Conservation (phyloP, 768 basidiomycete genomes). For the Mycena alexandri region DNA sequence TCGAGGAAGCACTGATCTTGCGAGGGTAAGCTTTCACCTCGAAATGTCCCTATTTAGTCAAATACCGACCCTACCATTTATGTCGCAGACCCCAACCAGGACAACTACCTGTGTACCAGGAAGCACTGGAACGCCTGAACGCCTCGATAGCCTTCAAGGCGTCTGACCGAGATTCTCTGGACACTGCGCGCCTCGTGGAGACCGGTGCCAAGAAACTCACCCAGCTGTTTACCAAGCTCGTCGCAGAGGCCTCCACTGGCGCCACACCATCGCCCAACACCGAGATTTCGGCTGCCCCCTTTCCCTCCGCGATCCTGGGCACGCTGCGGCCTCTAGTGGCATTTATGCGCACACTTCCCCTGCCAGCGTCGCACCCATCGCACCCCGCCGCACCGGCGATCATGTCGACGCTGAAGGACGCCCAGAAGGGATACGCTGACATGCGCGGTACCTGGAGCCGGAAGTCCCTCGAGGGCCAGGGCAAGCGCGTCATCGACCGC, state of each 20-base stretch:
- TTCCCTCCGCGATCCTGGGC: conserved; percentile 65
- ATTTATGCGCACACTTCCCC: conserved; percentile 78
- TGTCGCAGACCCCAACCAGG: conserved; percentile 73
- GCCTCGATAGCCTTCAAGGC: conserved; percentile 41
- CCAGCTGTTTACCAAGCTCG: conserved; percentile 86
- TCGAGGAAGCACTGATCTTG: conserved; percentile 83
- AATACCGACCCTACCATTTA: neutral
- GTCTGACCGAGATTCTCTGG: conserved; percentile 41
- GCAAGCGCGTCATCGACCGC: conserved; percentile 75
- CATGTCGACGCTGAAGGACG: conserved; percentile 75
- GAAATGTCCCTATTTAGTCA: neutral
- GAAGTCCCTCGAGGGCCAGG: conserved; percentile 80
- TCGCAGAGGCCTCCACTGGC: conserved; percentile 89
- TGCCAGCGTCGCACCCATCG: conserved; percentile 86
- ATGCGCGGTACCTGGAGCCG: conserved; percentile 87
- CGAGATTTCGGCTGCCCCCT: conserved; percentile 65
- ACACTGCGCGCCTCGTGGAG: conserved; percentile 78
- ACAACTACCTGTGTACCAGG: conserved; percentile 74
- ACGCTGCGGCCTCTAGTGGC: conserved; percentile 73
- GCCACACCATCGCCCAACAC: conserved; percentile 72
- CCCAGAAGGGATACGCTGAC: conserved; percentile 86
- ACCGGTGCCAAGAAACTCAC: conserved; percentile 87
- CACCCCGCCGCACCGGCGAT: conserved; percentile 82
- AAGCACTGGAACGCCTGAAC: conserved; percentile 82
- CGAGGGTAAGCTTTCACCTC: conserved; percentile 67